Evolutionary conservation across 2,329 filamentous ascomycete genomes (phyloP).

Genomic region (Alternaria novae-zelandiae): DNA sequence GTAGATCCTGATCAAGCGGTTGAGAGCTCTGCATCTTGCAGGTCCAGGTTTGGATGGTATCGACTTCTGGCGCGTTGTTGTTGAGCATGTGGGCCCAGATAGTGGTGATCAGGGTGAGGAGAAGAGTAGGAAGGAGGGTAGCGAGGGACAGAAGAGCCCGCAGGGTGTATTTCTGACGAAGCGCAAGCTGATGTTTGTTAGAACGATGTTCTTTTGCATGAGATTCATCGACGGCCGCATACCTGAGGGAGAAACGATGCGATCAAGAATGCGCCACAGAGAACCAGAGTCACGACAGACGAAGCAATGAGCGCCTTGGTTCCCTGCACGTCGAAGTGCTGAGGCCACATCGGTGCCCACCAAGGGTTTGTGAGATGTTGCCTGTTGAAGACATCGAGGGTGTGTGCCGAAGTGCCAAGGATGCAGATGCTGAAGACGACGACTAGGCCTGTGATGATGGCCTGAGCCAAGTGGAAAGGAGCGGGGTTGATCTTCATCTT

Average conservation of each 20-base stretch:
- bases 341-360: conserved; percentile 57
- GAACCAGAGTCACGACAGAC: conserved; percentile 44
- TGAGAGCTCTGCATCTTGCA: conserved; percentile 46
- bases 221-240: conserved; percentile 2
- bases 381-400: conserved; percentile 52
- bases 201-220: background rate
- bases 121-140: conserved; percentile 44
- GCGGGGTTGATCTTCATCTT: conserved; percentile 48
- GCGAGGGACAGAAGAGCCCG: conserved; percentile 47
- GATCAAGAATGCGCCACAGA: conserved; percentile 47
- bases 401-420: conserved; percentile 52
- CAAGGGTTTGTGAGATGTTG: conserved; percentile 53
- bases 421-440: conserved; percentile 51
- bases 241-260: conserved; percentile 45
- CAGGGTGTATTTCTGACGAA: conserved; percentile 45
- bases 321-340: conserved; percentile 55
- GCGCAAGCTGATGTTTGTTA: conserved; percentile 36
- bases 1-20: conserved; percentile 19
- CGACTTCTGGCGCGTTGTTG: conserved; percentile 39
- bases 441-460: conserved; percentile 44
- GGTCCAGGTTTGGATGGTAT: conserved; percentile 50
- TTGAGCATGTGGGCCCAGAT: conserved; percentile 50
- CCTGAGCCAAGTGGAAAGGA: conserved; percentile 45
- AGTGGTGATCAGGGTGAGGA: conserved; percentile 51
- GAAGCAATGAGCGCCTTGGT: conserved; percentile 52